Evolutionary conservation across 768 basidiomycete genomes (phyloP), one percentile per base, ranked within the genome.

Genomic region (Xerocomellus dryophilus): DNA sequence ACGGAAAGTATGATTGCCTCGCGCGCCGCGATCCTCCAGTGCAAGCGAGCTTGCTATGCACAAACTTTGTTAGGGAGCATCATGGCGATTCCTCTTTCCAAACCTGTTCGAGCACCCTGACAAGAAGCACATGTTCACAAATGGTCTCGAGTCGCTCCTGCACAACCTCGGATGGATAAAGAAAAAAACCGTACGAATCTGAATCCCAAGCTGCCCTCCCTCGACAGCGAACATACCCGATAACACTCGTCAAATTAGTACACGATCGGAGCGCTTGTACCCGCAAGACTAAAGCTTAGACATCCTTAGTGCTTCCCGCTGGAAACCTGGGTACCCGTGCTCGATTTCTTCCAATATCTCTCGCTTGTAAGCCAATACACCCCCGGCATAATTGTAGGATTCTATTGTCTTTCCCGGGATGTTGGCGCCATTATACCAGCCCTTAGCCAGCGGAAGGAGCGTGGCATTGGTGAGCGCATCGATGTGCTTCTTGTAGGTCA

Each of bases 261-360:
- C 8, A 27, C 27, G 10, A 9, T 5, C 27, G 1, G 1, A 29
- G 27, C 8, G 9, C 10, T 9, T 8, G 3, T 17, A 18, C 20
- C 25, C 7, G 6, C 2, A 7, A 18, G 12, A 4, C 15, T 54
- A 44, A 40, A 44, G 36, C 11, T 7, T 32, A 17, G 51, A 7
- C 11, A 12, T 3, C n/a, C 8, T 45, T 0, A 53, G 14, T 1
- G 45, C 7, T 20, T 62, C 61, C n/a, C 43, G 55, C 38, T 54
- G 27, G 34, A 62, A 62, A 18, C 46, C 38, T 1, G 58, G 59
- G 20, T 60, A 60, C 6, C 58, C 59, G 2, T 43, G 29, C 14
- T 51, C 53, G 1, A 60, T 49, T 23, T 62, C 61, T 14, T 55
- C 48, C 47, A 7, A 31, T 17, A 62, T 62, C 48, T 62, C 61